Evolutionary conservation across 106 monocot genomes (phyloP), one percentile per base, ranked within the genome.

Genomic region (Dendrobium officinale): DNA sequence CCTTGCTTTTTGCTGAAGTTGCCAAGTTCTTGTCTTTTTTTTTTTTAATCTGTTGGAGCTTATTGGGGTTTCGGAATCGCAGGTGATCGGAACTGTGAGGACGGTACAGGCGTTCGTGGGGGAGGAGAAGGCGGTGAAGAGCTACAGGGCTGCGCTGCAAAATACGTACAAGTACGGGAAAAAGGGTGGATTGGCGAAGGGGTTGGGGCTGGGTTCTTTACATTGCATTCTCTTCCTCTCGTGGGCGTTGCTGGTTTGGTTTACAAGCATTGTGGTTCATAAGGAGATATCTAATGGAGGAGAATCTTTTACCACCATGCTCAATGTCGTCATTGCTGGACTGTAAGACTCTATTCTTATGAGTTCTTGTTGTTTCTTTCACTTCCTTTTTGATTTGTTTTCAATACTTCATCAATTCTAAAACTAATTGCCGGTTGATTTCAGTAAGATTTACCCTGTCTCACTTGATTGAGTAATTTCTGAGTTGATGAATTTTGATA

Each of bases 231-330:
- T 99, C 27, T 99, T 99, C 82, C 80, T 86, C 44, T 95, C 99
- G 1, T 99, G 99, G 99, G 93, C 99, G 41, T 82, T 99, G 78
- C 99, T 99, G 26, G 85, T 90, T 20, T 99, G 99, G 99, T 99
- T 82, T 86, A 91, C 99, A n/a, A 84, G 95, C 74, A 85, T 99
- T 58, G 75, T 93, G 24, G 93, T 95, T 45, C 95, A 95, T 84
- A 93, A 90, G 86, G 73, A 72, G 6, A 93, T 99, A 49, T 70
- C 99, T 8, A 99, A 95, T 75, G 99, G 99, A 0, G 99, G 99
- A 48, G 93, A 95, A 48, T 93, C 95, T 10, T 99, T 99, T 84
- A 99, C 99, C 31, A 99, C 99, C 16, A 99, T 99, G 93, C 95
- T 99, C 75, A 99, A 99, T 83, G 99, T 99, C 27, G 95, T 99